phyloP scores from a whole-genome alignment of 2,329 filamentous ascomycete species.

The Sphaceloma murrayae region DNA sequence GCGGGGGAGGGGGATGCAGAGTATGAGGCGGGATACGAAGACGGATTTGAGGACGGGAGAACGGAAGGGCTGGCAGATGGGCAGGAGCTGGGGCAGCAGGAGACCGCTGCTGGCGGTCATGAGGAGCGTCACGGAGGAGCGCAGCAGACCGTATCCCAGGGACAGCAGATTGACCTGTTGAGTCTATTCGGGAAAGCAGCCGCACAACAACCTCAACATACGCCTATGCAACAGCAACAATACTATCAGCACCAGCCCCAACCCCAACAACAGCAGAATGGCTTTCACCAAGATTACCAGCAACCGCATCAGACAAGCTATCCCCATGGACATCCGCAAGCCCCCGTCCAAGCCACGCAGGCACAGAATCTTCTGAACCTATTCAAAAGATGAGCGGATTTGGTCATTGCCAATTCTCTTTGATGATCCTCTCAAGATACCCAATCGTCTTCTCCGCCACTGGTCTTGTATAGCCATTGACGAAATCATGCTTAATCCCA shows the following conservation, averaged over 20 bases:
- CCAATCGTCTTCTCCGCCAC: constrained; percentile 44
- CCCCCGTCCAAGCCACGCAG: constrained; percentile 20
- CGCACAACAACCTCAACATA: no score
- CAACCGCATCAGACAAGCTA: constrained; percentile 12
- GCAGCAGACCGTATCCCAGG: neutral
- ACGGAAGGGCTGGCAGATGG: constrained; percentile 15
- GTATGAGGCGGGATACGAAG: constrained; percentile 31
- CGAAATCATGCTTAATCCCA: constrained; percentile 51
- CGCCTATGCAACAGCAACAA: constrained; percentile 13
- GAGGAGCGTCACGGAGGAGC: no score
- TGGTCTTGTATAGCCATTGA: constrained; percentile 39
- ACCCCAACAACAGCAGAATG: constrained; percentile 15
- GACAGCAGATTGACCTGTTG: constrained; percentile 23
- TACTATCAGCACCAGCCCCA: constrained; percentile 14
- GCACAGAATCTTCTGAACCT: constrained; percentile 23
- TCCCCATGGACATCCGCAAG: constrained; percentile 16
- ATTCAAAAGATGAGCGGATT: constrained; percentile 23
- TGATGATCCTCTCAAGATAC: constrained; percentile 32
- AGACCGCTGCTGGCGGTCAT: no score
- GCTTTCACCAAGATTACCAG: constrained; percentile 15
- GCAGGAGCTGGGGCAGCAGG: constrained; percentile 18
- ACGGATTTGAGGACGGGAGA: constrained; percentile 28
- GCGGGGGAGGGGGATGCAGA: constrained; percentile 32
- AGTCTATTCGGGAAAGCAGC: constrained; percentile 22
- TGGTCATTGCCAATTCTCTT: constrained; percentile 14